Conservation (phyloP, 2,329 filamentous ascomycete species). For the Aureobasidium uvarum region DNA sequence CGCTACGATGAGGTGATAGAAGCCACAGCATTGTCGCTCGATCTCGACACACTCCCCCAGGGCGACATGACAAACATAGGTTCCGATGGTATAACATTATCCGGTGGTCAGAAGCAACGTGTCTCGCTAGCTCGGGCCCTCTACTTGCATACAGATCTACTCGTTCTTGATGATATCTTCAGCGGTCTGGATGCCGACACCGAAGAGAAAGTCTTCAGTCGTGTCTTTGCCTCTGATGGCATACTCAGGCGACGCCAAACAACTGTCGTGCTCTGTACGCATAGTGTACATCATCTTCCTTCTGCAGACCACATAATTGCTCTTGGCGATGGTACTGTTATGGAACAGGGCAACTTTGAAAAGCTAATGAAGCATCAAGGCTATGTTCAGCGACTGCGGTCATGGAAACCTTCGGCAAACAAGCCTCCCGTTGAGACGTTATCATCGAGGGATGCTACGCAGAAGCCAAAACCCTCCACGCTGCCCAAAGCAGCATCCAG, state of each 20-base stretch:
- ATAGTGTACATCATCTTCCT: constrained; percentile 40
- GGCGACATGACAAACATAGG: constrained; percentile 51
- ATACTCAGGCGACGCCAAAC: constrained; percentile 58
- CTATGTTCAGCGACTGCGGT: neutral
- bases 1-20: constrained; percentile 42
- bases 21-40: constrained; percentile 41
- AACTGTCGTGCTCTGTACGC: constrained; percentile 34
- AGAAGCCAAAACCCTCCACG: neutral
- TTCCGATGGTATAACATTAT: constrained; percentile 52
- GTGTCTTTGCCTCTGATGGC: constrained; percentile 47
- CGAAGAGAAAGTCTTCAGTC: constrained; percentile 50
- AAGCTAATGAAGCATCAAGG: neutral
- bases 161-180: constrained; percentile 55
- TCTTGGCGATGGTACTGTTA: constrained; percentile 17
- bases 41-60: constrained; percentile 43
- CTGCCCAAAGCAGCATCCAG: neutral
- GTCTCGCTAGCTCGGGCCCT: constrained; percentile 54
- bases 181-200: constrained; percentile 52
- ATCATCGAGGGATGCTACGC: neutral
- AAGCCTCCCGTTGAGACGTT: neutral
- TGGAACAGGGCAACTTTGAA: constrained; percentile 28
- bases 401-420: neutral
- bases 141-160: constrained; percentile 50
- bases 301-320: constrained; percentile 45
- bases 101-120: constrained; percentile 54